Evolutionary conservation across 1,284 basidiomycete species (phyloP).

Genomic region (Trametes versicolor): DNA sequence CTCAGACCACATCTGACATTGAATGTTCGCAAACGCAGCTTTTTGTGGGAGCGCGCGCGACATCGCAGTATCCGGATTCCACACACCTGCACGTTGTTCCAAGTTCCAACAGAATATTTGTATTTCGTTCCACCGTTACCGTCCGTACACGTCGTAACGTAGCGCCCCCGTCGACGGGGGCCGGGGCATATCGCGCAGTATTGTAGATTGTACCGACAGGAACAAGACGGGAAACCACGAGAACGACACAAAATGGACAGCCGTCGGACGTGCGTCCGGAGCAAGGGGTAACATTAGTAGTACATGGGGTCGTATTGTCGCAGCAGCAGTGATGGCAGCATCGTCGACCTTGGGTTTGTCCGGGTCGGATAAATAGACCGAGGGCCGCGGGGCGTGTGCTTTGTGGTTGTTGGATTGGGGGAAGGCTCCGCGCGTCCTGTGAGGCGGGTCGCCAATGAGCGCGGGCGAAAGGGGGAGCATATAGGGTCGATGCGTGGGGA

Average conservation of each 20-base stretch:
- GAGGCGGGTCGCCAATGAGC: background rate
- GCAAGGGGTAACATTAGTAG: slow-evolving; percentile 4
- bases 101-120: background rate
- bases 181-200: background rate
- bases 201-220: background rate
- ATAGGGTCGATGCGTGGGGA: background rate
- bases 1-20: no score
- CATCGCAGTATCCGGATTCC: background rate
- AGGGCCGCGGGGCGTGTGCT: slow-evolving; percentile 16
- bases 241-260: background rate
- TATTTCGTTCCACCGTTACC: background rate
- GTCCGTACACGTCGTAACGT: background rate
- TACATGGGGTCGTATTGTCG: slow-evolving; percentile 24
- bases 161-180: background rate
- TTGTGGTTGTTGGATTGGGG: background rate
- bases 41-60: background rate
- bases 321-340: slow-evolving; percentile 5
- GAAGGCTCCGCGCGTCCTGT: background rate
- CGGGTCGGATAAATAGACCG: slow-evolving; percentile 15
- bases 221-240: background rate
- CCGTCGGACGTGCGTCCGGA: background rate
- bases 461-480: slow-evolving; percentile 1
- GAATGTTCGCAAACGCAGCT: no score
- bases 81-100: no score
- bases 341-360: background rate